Percentiles rank a stretch among this genome's conserved stretches.
Evolutionary conservation across 306 rosid genomes (phyloP).

Genomic region (Dryas alaskensis): DNA sequence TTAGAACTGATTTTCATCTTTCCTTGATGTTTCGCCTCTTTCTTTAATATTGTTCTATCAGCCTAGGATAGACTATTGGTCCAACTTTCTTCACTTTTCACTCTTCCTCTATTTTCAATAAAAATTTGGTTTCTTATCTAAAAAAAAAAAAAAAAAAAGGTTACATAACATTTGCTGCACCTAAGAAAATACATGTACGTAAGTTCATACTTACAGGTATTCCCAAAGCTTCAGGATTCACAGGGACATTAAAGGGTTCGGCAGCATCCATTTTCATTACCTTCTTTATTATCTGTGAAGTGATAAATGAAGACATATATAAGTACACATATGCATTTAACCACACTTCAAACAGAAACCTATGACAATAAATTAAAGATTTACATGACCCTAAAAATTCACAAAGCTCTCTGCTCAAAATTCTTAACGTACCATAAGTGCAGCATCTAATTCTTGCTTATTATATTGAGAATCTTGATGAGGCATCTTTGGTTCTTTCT

Average conservation of each 20-base stretch:
- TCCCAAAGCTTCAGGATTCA: conserved; percentile 90
- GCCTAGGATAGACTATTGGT: background rate
- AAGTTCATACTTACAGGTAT: conserved; percentile 71
- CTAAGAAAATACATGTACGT: conserved; percentile 8
- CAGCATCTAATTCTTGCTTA: conserved; percentile 70
- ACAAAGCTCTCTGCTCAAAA: conserved; percentile 16
- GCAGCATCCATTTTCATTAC: conserved; percentile 98
- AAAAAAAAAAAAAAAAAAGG: background rate
- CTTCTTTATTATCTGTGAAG: conserved; percentile 71
- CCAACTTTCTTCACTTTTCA: background rate
- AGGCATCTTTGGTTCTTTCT: conserved; percentile 42
- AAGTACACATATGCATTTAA: conserved; percentile 10
- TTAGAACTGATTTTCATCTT: background rate
- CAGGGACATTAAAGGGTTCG: conserved; percentile 93
- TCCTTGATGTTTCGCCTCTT: background rate
- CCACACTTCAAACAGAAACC: conserved; percentile 20
- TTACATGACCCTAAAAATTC: background rate
- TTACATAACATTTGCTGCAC: background rate
- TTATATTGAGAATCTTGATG: conserved; percentile 41
- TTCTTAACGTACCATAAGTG: conserved; percentile 52
- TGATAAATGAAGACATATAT: conserved; percentile 3
- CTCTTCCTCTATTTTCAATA: no score
- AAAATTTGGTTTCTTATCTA: no score
- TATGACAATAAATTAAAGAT: background rate
- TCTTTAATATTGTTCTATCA: background rate